Conservation (phyloP, 768 basidiomycete species). For the Gloeopeniophorella convolvens region DNA sequence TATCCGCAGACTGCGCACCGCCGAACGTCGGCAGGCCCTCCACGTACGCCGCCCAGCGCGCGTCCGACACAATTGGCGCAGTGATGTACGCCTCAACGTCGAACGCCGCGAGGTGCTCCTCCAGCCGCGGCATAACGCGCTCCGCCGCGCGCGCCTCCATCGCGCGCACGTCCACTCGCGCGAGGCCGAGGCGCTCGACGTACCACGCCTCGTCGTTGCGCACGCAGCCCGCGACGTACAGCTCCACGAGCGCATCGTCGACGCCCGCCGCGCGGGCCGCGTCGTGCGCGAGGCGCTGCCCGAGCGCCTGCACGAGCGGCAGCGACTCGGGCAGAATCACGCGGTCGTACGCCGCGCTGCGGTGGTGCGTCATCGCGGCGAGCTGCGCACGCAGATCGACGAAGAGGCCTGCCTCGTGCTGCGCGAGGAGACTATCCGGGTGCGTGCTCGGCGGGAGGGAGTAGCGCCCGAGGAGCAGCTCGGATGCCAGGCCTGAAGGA, state of each 20-base stretch:
- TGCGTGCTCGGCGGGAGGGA: conserved; percentile 38
- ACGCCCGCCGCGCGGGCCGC: conserved; percentile 38
- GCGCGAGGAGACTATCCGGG: conserved; percentile 44
- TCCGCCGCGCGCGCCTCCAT: neutral
- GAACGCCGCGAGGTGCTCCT: neutral
- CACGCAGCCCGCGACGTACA: conserved; percentile 48
- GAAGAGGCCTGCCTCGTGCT: conserved; percentile 36
- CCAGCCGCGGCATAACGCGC: neutral
- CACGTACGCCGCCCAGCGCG: too few species aligned
- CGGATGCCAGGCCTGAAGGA: conserved; percentile 44
- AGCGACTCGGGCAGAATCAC: too few species aligned
- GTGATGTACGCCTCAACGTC: neutral
- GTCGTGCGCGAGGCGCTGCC: too few species aligned
- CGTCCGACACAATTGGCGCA: too few species aligned
- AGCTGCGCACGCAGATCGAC: conserved; percentile 16
- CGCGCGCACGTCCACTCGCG: neutral
- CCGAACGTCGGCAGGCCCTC: too few species aligned
- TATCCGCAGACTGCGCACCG: too few species aligned
- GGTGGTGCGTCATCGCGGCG: too few species aligned
- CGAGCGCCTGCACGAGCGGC: too few species aligned
- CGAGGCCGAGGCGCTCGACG: neutral
- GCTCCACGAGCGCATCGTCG: conserved; percentile 42
- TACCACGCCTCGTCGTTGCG: conserved; percentile 1
- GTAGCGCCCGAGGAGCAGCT: conserved; percentile 52
- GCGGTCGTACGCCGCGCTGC: too few species aligned